Evolutionary conservation across 495 filamentous ascomycete genomes (phyloP), one percentile per base, ranked within the genome.

Genomic region (Tuber melanosporum): DNA sequence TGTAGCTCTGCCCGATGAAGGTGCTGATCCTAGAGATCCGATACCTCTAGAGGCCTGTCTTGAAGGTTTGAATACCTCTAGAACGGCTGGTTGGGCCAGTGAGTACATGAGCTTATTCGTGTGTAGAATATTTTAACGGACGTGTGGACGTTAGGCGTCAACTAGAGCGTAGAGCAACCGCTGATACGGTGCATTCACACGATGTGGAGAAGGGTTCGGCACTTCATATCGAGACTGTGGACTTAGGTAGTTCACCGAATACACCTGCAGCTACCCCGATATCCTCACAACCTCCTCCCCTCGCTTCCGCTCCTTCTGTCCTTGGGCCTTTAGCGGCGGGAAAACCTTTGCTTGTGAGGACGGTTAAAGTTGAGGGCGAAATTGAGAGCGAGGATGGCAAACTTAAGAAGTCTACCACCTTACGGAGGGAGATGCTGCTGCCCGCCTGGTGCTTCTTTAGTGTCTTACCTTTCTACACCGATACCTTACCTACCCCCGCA

Each of bases 401-500:
- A 71, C 84, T 83, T 41, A 87, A 84, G 62, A 85, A 85, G 15
- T 88, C 85, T 46, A 87, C 77, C 74, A 86, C 81, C 71, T 52
- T 92, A 46, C 87, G 91, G 49, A 95, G 92, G 83, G 93, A 95
- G 82, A 91, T 98, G 20, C 90, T 95, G 83, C 97, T 99, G 88
- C 95, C 95, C 19, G 95, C 95, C 19, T 99, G 95, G 95, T 95
- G 97, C 81, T 98, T 99, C 82, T 98, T 97, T 84, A 82, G 79
- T 12, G 57, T 82, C 70, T 71, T 82, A 14, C 80, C 80, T 32
- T 82, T 82, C 46, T 82, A 82, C 57, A 77, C 80, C 47, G 80
- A 82, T 42, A 78, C 79, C 22, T 75, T 74, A 42, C 80, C 79
- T 32, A 77, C 81, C n/a, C 77, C 78, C n/a, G 79, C 73, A 44